phyloP scores from a whole-genome alignment of 1,139 yeast species.

The Nematodospora anomalae region DNA sequence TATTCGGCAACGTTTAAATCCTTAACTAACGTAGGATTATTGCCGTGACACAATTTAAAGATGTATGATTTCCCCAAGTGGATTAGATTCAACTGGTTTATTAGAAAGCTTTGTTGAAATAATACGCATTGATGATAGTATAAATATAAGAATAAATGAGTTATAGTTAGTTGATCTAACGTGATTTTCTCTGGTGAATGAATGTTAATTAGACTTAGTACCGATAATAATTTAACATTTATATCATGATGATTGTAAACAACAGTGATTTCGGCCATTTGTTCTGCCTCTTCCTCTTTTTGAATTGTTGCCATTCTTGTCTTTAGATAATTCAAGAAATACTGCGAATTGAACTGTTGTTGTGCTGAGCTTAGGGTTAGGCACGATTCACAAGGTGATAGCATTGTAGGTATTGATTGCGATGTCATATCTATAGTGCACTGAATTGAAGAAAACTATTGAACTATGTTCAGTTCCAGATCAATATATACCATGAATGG shows the following conservation, averaged over 20 bases:
- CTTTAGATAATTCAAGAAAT: conserved; percentile 12
- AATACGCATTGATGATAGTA: conserved; percentile 14
- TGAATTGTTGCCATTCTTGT: conserved; percentile 6
- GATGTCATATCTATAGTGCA: no score
- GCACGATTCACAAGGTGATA: conserved; percentile 18
- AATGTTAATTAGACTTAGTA: conserved; percentile 13
- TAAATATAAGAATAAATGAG: conserved; percentile 16
- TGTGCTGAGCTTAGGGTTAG: conserved; percentile 12
- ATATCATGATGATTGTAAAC: conserved; percentile 14
- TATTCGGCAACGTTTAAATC: conserved; percentile 13
- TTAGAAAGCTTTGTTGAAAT: conserved; percentile 8
- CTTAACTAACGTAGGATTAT: conserved; percentile 5
- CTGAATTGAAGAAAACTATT: no score
- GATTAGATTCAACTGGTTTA: conserved; percentile 15
- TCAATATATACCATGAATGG: no score
- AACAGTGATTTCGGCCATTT: conserved; percentile 11
- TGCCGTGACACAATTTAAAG: conserved; percentile 7
- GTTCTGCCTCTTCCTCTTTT: conserved; percentile 2
- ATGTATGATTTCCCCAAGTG: conserved; percentile 16
- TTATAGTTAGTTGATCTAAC: conserved; percentile 12
- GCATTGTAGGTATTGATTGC: background rate
- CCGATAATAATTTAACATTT: conserved; percentile 14
- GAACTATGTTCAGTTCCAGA: no score
- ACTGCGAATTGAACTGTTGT: conserved; percentile 10
- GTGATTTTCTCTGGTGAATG: conserved; percentile 6